These are phyloP conservation scores for Schwanniomyces etchellsii DNA, from an alignment of 1,139 yeast species.

Conservation along the genomic window DNA sequence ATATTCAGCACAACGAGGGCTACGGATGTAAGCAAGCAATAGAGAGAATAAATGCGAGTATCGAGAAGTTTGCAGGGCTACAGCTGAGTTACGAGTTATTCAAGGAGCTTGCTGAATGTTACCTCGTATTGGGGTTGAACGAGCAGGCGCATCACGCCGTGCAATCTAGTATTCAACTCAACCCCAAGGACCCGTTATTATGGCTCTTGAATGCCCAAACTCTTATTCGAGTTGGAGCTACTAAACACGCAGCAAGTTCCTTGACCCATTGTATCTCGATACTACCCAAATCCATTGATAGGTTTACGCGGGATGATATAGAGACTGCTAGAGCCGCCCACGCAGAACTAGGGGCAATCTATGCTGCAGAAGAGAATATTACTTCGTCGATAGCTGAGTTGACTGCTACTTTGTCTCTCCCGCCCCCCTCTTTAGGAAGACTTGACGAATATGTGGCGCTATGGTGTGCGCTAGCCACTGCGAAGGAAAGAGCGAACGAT, in stretches of 20 bases:
- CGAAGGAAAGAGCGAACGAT: slow-evolving; percentile 46
- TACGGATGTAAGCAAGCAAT: slow-evolving; percentile 38
- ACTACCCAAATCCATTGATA: slow-evolving; percentile 24
- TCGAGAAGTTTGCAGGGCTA: slow-evolving; percentile 28
- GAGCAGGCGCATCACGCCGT: slow-evolving; percentile 50
- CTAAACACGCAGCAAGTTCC: slow-evolving; percentile 41
- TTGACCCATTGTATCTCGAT: slow-evolving; percentile 39
- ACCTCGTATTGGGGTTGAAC: slow-evolving; percentile 37
- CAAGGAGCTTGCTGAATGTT: slow-evolving; percentile 47
- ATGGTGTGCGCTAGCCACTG: slow-evolving; percentile 49
- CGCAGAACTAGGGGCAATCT: slow-evolving; percentile 48
- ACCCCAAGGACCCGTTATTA: slow-evolving; percentile 37
- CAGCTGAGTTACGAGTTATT: slow-evolving; percentile 31
- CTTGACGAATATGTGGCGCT: slow-evolving; percentile 42
- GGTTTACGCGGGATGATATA: slow-evolving; percentile 24
- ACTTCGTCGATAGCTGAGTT: slow-evolving; percentile 44
- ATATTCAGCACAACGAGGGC: slow-evolving; percentile 29
- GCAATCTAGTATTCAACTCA: slow-evolving; percentile 38
- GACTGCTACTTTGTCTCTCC: slow-evolving; percentile 42
- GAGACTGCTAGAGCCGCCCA: slow-evolving; percentile 49
- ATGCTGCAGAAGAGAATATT: slow-evolving; percentile 45
- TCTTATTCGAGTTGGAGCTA: slow-evolving; percentile 34
- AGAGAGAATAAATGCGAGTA: slow-evolving; percentile 34
- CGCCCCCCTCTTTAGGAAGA: slow-evolving; percentile 42
- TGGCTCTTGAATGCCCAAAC: slow-evolving; percentile 47